These are phyloP conservation scores for Aspergillus tubingensis DNA, from an alignment of 2,329 filamentous ascomycete species.

Conservation along the genomic window DNA sequence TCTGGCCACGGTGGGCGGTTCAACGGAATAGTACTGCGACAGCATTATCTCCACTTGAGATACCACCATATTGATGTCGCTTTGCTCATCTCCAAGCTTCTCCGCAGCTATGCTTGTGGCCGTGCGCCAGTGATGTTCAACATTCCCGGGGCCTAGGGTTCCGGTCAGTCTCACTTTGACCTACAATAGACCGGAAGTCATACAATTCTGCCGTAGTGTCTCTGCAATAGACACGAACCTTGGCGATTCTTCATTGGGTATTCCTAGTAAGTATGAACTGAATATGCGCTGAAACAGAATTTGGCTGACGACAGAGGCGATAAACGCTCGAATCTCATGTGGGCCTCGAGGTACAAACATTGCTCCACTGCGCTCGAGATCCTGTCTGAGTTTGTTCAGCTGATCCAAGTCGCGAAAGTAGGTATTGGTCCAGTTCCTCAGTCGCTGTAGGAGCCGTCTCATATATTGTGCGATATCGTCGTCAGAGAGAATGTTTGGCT, in stretches of 20 bases:
- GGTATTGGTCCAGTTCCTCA: slow-evolving; percentile 18
- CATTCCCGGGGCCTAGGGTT: slow-evolving; percentile 14
- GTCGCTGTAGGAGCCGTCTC: slow-evolving; percentile 11
- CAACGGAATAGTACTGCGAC: background rate
- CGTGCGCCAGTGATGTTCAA: slow-evolving; percentile 22
- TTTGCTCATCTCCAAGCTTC: background rate
- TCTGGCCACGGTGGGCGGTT: background rate
- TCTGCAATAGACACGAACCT: background rate
- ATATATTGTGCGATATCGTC: slow-evolving; percentile 15
- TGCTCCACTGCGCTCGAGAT: background rate
- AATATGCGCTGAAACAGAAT: background rate
- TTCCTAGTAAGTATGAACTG: background rate
- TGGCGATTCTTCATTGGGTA: background rate
- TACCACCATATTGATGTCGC: background rate
- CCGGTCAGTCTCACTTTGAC: background rate
- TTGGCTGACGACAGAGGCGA: background rate
- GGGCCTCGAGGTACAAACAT: background rate
- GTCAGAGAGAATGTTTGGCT: slow-evolving; percentile 14
- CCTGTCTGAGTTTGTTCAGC: background rate
- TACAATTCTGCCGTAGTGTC: slow-evolving; percentile 2
- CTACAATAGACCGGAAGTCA: background rate
- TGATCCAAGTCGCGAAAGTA: slow-evolving; percentile 9
- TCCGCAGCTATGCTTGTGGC: slow-evolving; percentile 19
- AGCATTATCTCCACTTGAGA: slow-evolving; percentile 7
- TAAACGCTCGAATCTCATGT: background rate